phyloP scores from a whole-genome alignment of 179 eudicot species.

The Drosera spatulata region DNA sequence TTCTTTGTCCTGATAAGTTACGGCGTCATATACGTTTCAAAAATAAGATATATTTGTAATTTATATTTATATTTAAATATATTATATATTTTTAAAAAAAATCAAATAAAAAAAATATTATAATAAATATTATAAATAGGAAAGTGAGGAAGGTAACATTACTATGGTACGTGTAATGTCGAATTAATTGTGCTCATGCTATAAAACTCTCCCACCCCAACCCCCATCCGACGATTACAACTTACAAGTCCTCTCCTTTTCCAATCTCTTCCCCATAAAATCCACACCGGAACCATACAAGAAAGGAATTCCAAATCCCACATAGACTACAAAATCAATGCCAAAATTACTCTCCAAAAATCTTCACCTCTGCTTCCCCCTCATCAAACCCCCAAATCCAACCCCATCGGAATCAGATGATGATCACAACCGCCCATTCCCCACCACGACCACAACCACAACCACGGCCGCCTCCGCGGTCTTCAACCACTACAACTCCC shows the following conservation, averaged over 20 bases:
- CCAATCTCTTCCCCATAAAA: neutral
- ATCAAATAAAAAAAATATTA: too few relatives aligned
- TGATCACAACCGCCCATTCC: slow-evolving; percentile 15
- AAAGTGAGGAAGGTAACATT: too few relatives aligned
- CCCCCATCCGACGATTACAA: neutral
- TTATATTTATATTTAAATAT: too few relatives aligned
- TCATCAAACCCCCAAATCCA: slow-evolving; percentile 15
- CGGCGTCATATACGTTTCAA: too few relatives aligned
- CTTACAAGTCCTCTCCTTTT: neutral
- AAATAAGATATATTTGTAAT: too few relatives aligned
- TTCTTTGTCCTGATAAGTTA: too few relatives aligned
- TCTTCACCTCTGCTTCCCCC: slow-evolving; percentile 21
- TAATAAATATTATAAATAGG: too few relatives aligned
- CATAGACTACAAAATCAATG: slow-evolving; percentile 5
- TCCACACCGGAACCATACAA: neutral
- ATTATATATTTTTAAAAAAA: too few relatives aligned
- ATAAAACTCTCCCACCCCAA: too few relatives aligned
- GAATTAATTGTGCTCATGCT: too few relatives aligned
- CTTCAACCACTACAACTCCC: slow-evolving; percentile 39
- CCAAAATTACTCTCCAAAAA: slow-evolving; percentile 22
- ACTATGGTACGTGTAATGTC: too few relatives aligned
- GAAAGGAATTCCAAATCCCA: too few relatives aligned
- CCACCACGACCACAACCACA: slow-evolving; percentile 4
- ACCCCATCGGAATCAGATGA: slow-evolving; percentile 9
- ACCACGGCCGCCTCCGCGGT: slow-evolving; percentile 23